These are phyloP conservation scores for Athelia sp. DNA, from an alignment of 1,284 basidiomycete genomes.

Conservation along the genomic window DNA sequence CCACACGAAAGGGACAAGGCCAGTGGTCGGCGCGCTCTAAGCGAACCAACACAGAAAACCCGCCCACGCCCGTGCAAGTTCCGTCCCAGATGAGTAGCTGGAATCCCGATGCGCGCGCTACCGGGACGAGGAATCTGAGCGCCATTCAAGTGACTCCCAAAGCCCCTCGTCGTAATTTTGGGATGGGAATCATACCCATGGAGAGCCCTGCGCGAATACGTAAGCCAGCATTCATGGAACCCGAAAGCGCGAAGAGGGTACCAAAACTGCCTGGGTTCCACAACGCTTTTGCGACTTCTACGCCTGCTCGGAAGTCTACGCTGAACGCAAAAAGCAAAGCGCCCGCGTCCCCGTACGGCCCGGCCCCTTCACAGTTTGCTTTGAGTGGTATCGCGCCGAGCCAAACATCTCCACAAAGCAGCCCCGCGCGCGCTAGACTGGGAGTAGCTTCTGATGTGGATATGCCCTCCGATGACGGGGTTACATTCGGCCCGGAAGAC, in stretches of 20 bases:
- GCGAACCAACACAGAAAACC: constrained; percentile 28
- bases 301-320: constrained; percentile 21
- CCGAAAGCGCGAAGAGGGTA: constrained; percentile 25
- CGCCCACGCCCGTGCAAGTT: constrained; percentile 32
- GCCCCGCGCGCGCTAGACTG: constrained; percentile 2
- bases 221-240: neutral
- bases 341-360: neutral
- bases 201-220: constrained; percentile 9
- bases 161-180: constrained; percentile 26
- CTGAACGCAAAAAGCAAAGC: constrained; percentile 2
- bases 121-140: constrained; percentile 21
- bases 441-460: constrained; percentile 19
- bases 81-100: constrained; percentile 37
- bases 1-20: constrained; percentile 44
- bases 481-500: neutral
- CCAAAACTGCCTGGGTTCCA: constrained; percentile 41
- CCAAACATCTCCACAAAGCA: neutral
- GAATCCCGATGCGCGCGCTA: constrained; percentile 16
- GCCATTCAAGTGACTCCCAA: constrained; percentile 31
- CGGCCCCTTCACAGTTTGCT: neutral
- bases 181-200: constrained; percentile 14
- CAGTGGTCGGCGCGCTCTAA: constrained; percentile 37
- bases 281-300: constrained; percentile 38
- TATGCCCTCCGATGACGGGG: constrained; percentile 2
- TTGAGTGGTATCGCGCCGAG: neutral